Evolutionary conservation across 164 flowering plant genomes (phyloP).

Genomic region (Akebia trifoliata): DNA sequence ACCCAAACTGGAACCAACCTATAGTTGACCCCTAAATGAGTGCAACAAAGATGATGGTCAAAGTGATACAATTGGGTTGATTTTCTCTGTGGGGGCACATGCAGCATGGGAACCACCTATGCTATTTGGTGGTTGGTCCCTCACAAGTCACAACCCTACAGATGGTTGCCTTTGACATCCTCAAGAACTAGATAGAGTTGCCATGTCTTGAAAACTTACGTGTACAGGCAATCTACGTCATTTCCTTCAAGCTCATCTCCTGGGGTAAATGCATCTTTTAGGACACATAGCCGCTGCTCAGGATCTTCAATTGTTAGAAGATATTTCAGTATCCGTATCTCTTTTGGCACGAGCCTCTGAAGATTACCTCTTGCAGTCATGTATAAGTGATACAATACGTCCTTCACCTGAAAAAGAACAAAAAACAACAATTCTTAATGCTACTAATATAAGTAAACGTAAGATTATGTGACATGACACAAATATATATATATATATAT

Average conservation of each 20-base stretch:
- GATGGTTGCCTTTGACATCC: neutral
- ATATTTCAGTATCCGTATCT: slow-evolving; percentile 75
- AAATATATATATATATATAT: too few species aligned
- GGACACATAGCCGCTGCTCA: slow-evolving; percentile 43
- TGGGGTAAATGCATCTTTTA: slow-evolving; percentile 87
- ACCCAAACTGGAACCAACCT: neutral
- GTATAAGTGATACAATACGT: slow-evolving; percentile 69
- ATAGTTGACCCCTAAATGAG: neutral
- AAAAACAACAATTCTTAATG: neutral
- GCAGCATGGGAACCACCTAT: neutral
- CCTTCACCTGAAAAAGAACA: slow-evolving; percentile 62
- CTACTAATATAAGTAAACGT: too few species aligned
- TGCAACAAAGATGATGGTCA: neutral
- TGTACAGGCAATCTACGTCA: slow-evolving; percentile 65
- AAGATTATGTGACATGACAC: too few species aligned
- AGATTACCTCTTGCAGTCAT: slow-evolving; percentile 58
- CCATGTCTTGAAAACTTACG: slow-evolving; percentile 44
- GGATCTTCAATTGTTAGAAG: slow-evolving; percentile 82
- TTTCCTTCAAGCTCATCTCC: slow-evolving; percentile 81
- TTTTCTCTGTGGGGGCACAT: neutral
- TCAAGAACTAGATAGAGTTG: neutral
- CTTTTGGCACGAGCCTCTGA: slow-evolving; percentile 81
- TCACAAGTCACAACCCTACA: neutral
- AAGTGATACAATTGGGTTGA: neutral
- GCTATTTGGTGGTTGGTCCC: neutral